These are phyloP conservation scores for Cryoendolithus antarcticus DNA, from an alignment of 2,329 filamentous ascomycete species.

Conservation along the genomic window DNA sequence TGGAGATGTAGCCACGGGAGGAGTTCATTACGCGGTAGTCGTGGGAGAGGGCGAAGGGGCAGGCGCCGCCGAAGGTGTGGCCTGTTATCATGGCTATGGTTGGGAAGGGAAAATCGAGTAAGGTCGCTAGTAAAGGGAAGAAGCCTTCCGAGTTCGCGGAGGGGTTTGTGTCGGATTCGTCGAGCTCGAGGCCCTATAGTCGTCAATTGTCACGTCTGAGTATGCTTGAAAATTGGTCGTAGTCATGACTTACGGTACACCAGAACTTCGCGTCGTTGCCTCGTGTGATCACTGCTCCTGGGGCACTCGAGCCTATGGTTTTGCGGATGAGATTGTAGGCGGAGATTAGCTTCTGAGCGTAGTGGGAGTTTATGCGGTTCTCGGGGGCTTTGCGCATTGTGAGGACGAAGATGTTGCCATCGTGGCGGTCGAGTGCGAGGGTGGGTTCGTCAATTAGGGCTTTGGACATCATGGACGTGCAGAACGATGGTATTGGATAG, in stretches of 20 bases:
- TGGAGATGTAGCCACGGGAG: conserved; percentile 34
- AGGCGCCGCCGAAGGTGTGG: conserved; percentile 37
- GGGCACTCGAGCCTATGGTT: conserved; percentile 33
- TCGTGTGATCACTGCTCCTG: conserved; percentile 41
- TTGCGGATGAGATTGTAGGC: conserved; percentile 36
- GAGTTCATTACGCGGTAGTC: conserved; percentile 39
- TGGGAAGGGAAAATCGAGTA: conserved; percentile 27
- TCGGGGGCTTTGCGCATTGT: conserved; percentile 44
- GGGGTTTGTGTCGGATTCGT: conserved; percentile 23
- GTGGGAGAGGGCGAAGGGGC: conserved; percentile 34
- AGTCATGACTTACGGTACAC: conserved; percentile 28
- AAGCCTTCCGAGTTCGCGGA: conserved; percentile 24
- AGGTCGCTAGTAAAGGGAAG: conserved; percentile 23
- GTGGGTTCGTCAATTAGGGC: conserved; percentile 27
- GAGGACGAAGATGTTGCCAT: conserved; percentile 38
- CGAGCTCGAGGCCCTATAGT: conserved; percentile 21
- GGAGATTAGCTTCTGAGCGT: conserved; percentile 41
- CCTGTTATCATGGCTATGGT: conserved; percentile 36
- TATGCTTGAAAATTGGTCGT: neutral
- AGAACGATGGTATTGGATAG: too few species aligned
- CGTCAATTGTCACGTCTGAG: too few species aligned
- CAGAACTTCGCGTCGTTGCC: conserved; percentile 40
- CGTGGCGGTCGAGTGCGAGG: conserved; percentile 33
- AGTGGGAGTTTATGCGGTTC: conserved; percentile 40
- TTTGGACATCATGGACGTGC: too few species aligned